These are phyloP conservation scores for Rhizopogon parksii DNA, from an alignment of 1,284 basidiomycete species.

Conservation along the genomic window DNA sequence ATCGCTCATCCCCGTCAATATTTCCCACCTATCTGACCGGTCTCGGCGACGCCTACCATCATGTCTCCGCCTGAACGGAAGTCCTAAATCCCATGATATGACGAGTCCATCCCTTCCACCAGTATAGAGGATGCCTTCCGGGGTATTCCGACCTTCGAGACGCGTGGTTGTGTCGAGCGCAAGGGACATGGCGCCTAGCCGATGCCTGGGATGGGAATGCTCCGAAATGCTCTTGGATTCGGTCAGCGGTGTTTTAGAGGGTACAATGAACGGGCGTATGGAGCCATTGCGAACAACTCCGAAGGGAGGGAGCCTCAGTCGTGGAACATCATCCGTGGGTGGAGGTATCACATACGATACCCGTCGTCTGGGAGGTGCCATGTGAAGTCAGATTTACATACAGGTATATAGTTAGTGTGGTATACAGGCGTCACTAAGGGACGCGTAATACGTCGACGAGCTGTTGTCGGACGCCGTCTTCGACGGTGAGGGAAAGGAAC, in stretches of 20 bases:
- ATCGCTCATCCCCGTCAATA: slow-evolving; percentile 76
- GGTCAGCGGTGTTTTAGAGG: slow-evolving; percentile 23
- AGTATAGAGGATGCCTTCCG: slow-evolving; percentile 90
- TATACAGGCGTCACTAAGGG: slow-evolving; percentile 8
- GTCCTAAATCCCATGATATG: slow-evolving; percentile 84
- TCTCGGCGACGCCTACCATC: slow-evolving; percentile 22
- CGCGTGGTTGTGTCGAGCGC: slow-evolving; percentile 82
- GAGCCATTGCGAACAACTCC: slow-evolving; percentile 55
- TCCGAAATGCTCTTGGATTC: slow-evolving; percentile 5
- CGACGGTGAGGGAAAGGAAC: not conserved
- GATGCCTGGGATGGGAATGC: slow-evolving; percentile 65
- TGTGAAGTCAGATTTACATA: slow-evolving; percentile 20
- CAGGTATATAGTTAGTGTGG: slow-evolving; percentile 7
- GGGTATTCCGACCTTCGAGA: slow-evolving; percentile 51
- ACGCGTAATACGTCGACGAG: slow-evolving; percentile 28
- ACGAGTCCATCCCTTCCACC: slow-evolving; percentile 91
- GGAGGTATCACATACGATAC: slow-evolving; percentile 85
- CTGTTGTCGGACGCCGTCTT: not conserved
- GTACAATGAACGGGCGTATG: slow-evolving; percentile 60
- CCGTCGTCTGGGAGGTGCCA: slow-evolving; percentile 44
- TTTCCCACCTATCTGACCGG: slow-evolving; percentile 54
- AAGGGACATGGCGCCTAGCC: slow-evolving; percentile 80
- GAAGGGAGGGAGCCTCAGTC: slow-evolving; percentile 65
- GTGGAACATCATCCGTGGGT: slow-evolving; percentile 55
- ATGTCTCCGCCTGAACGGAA: slow-evolving; percentile 48